phyloP scores from a whole-genome alignment of 202 grass and related monocot species.

The Eragrostis tef region DNA sequence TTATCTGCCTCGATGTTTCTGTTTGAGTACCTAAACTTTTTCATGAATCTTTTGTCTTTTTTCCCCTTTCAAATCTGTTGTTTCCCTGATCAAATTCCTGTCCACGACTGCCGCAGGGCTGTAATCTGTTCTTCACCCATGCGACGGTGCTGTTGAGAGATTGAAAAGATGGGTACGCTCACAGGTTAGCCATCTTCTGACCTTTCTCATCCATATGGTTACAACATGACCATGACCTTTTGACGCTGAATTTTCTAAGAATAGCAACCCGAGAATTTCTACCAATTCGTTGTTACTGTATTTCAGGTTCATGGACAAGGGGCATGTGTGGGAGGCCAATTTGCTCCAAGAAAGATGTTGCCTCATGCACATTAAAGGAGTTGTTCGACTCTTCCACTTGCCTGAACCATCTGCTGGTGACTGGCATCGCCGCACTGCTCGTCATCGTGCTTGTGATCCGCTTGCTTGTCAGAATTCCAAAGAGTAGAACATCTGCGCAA shows the following conservation, averaged over 20 bases:
- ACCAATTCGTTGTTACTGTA: background rate
- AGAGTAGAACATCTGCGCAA: constrained; percentile 1
- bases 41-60: background rate
- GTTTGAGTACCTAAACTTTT: background rate
- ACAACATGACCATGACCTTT: background rate
- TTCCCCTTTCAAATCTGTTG: no score
- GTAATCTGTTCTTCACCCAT: background rate
- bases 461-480: constrained; percentile 47
- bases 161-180: constrained; percentile 48
- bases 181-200: constrained; percentile 44
- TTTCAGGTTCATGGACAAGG: constrained; percentile 56
- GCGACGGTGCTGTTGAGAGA: no score
- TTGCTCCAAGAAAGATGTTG: constrained; percentile 38
- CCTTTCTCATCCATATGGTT: background rate
- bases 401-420: constrained; percentile 59
- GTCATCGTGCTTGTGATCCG: constrained; percentile 40
- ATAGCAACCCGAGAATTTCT: background rate
- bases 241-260: background rate
- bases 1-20: background rate
- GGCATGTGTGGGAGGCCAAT: constrained; percentile 43
- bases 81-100: background rate
- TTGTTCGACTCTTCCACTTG: constrained; percentile 68
- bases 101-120: constrained; percentile 16
- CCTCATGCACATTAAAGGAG: constrained; percentile 39
- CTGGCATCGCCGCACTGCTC: constrained; percentile 26